A percentile compares a stretch with the other conserved stretches of the same genome.
These are phyloP conservation scores for Tuber calosporum DNA, from an alignment of 495 filamentous ascomycete genomes.

Conservation along the genomic window DNA sequence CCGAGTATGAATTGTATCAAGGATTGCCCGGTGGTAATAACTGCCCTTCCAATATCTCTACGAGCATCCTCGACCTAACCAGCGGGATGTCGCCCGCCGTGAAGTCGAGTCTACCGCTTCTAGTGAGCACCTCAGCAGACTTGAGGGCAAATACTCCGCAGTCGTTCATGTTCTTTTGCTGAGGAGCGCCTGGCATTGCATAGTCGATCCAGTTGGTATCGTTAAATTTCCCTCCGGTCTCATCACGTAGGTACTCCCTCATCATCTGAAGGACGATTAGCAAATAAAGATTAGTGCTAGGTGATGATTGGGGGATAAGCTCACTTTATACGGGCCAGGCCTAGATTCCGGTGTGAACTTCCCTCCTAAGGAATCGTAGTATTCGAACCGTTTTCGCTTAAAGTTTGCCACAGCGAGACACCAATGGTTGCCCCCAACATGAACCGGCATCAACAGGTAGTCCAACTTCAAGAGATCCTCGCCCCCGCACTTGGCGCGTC, in stretches of 20 bases:
- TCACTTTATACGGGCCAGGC: constrained; percentile 13
- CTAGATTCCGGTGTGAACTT: background rate
- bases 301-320: background rate
- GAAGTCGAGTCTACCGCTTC: constrained; percentile 23
- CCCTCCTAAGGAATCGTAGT: constrained; percentile 35
- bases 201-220: constrained; percentile 32
- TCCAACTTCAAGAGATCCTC: constrained; percentile 28
- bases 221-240: constrained; percentile 22
- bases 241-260: constrained; percentile 27
- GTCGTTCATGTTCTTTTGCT: constrained; percentile 30
- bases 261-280: constrained; percentile 12
- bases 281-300: constrained; percentile 12
- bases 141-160: constrained; percentile 38
- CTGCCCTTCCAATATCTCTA: constrained; percentile 23
- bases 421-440: constrained; percentile 33
- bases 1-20: background rate
- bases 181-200: constrained; percentile 14
- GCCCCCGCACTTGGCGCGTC: constrained; percentile 17
- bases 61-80: constrained; percentile 30
- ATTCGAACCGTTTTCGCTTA: constrained; percentile 35
- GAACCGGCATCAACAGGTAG: constrained; percentile 32
- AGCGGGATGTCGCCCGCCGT: constrained; percentile 23
- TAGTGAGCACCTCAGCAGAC: constrained; percentile 34
- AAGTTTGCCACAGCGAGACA: constrained; percentile 35
- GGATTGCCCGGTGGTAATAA: constrained; percentile 13